phyloP scores from a whole-genome alignment of 352 stramenopile species.

The Aphanomyces stellatus region DNA sequence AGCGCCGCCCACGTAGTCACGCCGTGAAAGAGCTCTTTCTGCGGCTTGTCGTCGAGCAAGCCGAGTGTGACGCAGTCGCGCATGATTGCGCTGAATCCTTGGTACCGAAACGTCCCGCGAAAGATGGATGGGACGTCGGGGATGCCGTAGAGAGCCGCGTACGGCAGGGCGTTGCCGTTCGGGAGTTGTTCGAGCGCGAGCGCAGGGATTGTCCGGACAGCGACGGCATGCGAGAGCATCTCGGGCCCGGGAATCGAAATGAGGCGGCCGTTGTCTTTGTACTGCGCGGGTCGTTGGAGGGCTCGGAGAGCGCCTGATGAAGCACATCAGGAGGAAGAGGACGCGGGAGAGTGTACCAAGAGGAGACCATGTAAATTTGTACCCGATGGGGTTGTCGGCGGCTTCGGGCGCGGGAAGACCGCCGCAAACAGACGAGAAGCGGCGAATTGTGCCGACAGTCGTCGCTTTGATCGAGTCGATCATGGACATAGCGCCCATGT shows the following conservation, averaged over 20 bases:
- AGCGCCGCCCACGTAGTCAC: slow-evolving; percentile 44
- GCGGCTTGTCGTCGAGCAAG: slow-evolving; percentile 39
- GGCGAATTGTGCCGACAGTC: slow-evolving; percentile 42
- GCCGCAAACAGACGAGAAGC: slow-evolving; percentile 80
- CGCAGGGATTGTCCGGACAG: slow-evolving; percentile 38
- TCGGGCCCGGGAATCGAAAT: slow-evolving; percentile 47
- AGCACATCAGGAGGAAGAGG: slow-evolving; percentile 25
- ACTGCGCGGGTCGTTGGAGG: slow-evolving; percentile 45
- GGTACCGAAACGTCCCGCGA: slow-evolving; percentile 77
- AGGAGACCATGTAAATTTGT: slow-evolving; percentile 91
- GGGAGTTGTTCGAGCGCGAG: slow-evolving; percentile 78
- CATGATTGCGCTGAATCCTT: slow-evolving; percentile 67
- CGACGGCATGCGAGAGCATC: slow-evolving; percentile 37
- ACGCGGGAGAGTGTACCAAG: slow-evolving; percentile 49
- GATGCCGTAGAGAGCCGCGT: slow-evolving; percentile 76
- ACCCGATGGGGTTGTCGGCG: slow-evolving; percentile 85
- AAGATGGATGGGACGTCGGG: slow-evolving; percentile 55
- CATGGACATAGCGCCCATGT: slow-evolving; percentile 84
- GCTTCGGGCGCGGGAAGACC: slow-evolving; percentile 78
- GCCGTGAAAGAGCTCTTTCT: slow-evolving; percentile 3
- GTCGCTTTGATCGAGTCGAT: slow-evolving; percentile 70
- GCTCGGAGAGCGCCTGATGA: slow-evolving; percentile 24
- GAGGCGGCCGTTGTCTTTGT: slow-evolving; percentile 35
- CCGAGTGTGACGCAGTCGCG: slow-evolving; percentile 56
- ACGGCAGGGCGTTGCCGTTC: slow-evolving; percentile 78